Evolutionary conservation across 306 rosid species (phyloP), one percentile per base, ranked within the genome.

Genomic region (Pterocarpus santalinus): DNA sequence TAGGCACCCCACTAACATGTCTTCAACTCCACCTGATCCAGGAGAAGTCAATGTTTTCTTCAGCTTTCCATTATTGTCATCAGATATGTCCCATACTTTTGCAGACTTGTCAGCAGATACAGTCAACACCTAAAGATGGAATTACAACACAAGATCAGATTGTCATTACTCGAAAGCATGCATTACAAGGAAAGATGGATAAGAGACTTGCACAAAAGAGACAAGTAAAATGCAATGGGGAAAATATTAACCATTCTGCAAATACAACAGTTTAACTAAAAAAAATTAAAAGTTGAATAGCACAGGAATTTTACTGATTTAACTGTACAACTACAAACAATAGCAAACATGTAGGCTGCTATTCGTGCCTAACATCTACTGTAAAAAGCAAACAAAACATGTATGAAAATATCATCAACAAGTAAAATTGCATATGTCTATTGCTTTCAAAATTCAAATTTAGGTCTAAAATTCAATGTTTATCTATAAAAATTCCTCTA

Each of bases 101-200:
- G 99, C 97, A 34, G 93, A 89, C 79, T 93, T 95, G 88, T 95
- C 98, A 73, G 99, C 99, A 78, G 99, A 95, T 62, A 87, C 99
- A 10, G 99, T 93, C 80, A 93, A 85, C 79, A 93, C 95, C 99
- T 95, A 71, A 66, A 73, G 65, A 81, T 65, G 71, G 36, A 85
- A 75, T 52, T 46, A 46, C n/a, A 80, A 77, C 28, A 66, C 58
- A 32, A 71, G 41, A 72, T 85, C 79, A 87, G 87, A 68, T 71
- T 43, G 65, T 47, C 55, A 61, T 62, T 17, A 55, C 32, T 65
- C 46, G 55, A 67, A 67, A 78, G 66, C 5, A 14, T 33, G 38
- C 65, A 65, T 72, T 44, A 30, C 46, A 73, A 15, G 36, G 58
- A 57, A 36, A 51, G 39, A 67, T 70, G 46, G 53, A 34, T 35